Percentiles rank a stretch among this genome's conserved stretches.
phyloP scores from a whole-genome alignment of 2,329 filamentous ascomycete species.

The Drechslerella coelobrocha region DNA sequence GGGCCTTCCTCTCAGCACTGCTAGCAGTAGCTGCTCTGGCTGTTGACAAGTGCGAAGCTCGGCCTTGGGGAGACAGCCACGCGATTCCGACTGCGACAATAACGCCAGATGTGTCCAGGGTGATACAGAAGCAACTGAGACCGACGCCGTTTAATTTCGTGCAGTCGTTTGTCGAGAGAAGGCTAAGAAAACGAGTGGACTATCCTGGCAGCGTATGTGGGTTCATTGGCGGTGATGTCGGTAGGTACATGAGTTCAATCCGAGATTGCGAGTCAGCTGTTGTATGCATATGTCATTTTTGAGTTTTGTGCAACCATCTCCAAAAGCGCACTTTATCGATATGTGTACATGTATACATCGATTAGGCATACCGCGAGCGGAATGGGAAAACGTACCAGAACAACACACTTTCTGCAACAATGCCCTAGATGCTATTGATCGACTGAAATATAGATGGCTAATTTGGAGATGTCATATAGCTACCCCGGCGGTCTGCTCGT shows the following conservation, averaged over 20 bases:
- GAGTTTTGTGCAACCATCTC: not conserved
- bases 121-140: conserved; percentile 12
- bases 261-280: not conserved
- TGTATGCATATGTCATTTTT: not conserved
- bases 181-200: conserved; percentile 36
- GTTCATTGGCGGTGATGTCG: conserved; percentile 41
- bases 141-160: conserved; percentile 48
- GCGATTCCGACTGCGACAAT: conserved; percentile 39
- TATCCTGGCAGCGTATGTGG: conserved; percentile 46
- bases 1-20: conserved; percentile 26
- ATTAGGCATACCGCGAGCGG: not conserved
- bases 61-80: conserved; percentile 26
- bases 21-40: conserved; percentile 22
- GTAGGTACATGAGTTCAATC: conserved; percentile 12
- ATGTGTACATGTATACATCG: not conserved
- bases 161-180: conserved; percentile 40
- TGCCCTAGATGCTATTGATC: not conserved
- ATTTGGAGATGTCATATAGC: conserved; percentile 12
- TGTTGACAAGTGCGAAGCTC: conserved; percentile 43
- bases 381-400: not conserved
- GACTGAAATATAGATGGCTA: not conserved
- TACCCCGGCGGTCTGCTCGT: conserved; percentile 38
- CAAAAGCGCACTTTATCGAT: conserved; percentile 7
- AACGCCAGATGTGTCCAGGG: not conserved
- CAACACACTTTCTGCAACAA: conserved; percentile 26